These are phyloP conservation scores for Neofusicoccum ribis DNA, from an alignment of 2,329 filamentous ascomycete genomes.

Conservation along the genomic window DNA sequence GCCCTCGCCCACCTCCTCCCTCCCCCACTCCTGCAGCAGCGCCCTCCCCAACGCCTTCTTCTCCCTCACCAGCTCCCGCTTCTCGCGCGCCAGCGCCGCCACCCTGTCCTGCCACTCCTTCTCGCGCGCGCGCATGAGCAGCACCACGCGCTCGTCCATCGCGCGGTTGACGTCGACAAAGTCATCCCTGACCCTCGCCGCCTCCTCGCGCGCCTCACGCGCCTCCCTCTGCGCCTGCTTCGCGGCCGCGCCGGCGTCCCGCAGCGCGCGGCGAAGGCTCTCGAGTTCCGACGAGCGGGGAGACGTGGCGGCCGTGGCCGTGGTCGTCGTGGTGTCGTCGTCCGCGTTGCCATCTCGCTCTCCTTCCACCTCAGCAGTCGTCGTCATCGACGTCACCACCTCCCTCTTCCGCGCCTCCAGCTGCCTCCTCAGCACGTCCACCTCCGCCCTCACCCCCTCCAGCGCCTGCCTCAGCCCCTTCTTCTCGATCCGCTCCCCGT, in stretches of 20 bases:
- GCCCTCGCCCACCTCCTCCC: conserved; percentile 42
- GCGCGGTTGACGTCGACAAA: neutral
- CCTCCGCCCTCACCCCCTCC: conserved; percentile 1
- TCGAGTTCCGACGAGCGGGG: neutral
- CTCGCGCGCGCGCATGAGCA: conserved; percentile 1
- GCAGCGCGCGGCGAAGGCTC: neutral
- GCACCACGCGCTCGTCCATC: conserved; percentile 17
- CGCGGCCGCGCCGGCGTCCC: neutral
- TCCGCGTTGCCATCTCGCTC: neutral
- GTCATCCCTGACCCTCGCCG: neutral
- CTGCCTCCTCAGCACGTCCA: neutral
- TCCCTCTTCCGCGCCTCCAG: neutral
- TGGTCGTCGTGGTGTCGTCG: neutral
- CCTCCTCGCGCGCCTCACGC: neutral
- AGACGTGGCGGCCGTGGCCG: neutral
- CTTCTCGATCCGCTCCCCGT: conserved; percentile 13
- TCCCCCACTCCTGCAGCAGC: conserved; percentile 81
- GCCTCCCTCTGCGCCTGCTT: neutral
- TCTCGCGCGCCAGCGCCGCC: conserved; percentile 29
- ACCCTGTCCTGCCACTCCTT: conserved; percentile 11
- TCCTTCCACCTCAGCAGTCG: neutral
- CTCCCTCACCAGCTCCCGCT: conserved; percentile 37
- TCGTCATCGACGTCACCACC: neutral
- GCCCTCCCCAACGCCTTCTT: conserved; percentile 44
- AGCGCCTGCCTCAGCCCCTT: neutral